phyloP scores from a whole-genome alignment of 331 rosid species.

The Pyrus hybrid region DNA sequence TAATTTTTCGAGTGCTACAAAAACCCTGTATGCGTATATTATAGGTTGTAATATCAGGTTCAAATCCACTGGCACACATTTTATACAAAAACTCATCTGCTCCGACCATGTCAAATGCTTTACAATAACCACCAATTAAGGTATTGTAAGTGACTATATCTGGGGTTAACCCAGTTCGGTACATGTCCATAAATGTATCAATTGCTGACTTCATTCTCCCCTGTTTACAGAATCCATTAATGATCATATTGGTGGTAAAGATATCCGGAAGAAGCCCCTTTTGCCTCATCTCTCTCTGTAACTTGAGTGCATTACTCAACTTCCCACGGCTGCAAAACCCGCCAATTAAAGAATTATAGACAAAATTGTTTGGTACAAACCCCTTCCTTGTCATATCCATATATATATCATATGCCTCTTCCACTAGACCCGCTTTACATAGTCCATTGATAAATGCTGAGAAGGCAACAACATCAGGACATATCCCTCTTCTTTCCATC shows the following conservation, averaged over 20 bases:
- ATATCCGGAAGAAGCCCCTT: constrained; percentile 72
- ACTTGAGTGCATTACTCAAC: constrained; percentile 51
- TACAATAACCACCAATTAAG: constrained; percentile 71
- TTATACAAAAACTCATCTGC: constrained; percentile 51
- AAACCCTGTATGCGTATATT: constrained; percentile 62
- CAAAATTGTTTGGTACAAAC: constrained; percentile 74
- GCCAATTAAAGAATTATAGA: constrained; percentile 71
- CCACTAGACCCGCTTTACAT: constrained; percentile 55
- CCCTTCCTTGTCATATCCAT: constrained; percentile 59
- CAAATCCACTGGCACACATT: constrained; percentile 53
- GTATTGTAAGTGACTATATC: constrained; percentile 72
- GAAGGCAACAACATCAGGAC: constrained; percentile 73
- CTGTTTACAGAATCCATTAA: constrained; percentile 64
- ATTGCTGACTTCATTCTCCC: constrained; percentile 67
- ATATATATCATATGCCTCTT: constrained; percentile 48
- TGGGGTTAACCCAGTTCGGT: constrained; percentile 53
- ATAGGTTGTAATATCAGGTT: constrained; percentile 75
- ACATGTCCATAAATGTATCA: constrained; percentile 50
- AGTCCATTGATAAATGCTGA: constrained; percentile 84
- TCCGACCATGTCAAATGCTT: constrained; percentile 62
- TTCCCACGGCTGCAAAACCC: constrained; percentile 57
- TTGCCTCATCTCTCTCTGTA: constrained; percentile 66
- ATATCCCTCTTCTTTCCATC: constrained; percentile 59
- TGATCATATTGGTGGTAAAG: constrained; percentile 67
- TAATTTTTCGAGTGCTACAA: constrained; percentile 44